A percentile compares a stretch with the other conserved stretches of the same genome.
phyloP scores from a whole-genome alignment of 1,139 yeast genomes.

The Yamadazyma mexicana region DNA sequence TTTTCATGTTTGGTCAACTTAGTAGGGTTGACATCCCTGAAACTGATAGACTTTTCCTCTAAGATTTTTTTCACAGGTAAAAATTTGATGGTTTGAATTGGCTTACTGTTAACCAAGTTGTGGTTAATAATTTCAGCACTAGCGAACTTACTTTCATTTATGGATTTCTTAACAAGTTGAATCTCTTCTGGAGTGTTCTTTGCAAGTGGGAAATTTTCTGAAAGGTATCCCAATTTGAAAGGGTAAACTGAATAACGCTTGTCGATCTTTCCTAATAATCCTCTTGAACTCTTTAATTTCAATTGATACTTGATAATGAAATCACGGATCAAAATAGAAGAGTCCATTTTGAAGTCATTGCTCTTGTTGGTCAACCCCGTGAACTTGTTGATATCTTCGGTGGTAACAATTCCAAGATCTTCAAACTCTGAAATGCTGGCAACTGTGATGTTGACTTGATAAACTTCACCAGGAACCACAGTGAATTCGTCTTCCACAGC shows the following conservation, averaged over 20 bases:
- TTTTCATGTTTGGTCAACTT: conserved; percentile 57
- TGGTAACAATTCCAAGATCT: conserved; percentile 65
- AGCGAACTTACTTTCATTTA: conserved; percentile 69
- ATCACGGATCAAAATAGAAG: conserved; percentile 83
- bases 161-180: conserved; percentile 47
- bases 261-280: conserved; percentile 69
- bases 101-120: conserved; percentile 74
- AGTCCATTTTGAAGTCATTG: conserved; percentile 55
- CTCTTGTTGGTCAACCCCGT: conserved; percentile 60
- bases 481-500: conserved; percentile 81
- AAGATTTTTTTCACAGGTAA: conserved; percentile 67
- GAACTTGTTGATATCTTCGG: conserved; percentile 63
- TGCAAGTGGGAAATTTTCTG: conserved; percentile 55
- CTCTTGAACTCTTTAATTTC: conserved; percentile 73
- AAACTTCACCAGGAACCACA: conserved; percentile 81
- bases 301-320: conserved; percentile 76
- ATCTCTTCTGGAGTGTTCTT: conserved; percentile 37
- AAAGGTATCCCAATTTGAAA: conserved; percentile 73
- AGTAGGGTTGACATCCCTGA: conserved; percentile 54
- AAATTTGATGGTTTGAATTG: conserved; percentile 70
- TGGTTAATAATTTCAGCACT: conserved; percentile 79
- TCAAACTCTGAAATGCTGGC: conserved; percentile 58
- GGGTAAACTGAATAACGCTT: conserved; percentile 83
- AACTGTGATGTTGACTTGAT: conserved; percentile 79
- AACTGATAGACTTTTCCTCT: conserved; percentile 52